A percentile compares a stretch with the other conserved stretches of the same genome.
These are phyloP conservation scores for Fusarium beomiforme DNA, from an alignment of 2,329 filamentous ascomycete genomes.

Conservation along the genomic window DNA sequence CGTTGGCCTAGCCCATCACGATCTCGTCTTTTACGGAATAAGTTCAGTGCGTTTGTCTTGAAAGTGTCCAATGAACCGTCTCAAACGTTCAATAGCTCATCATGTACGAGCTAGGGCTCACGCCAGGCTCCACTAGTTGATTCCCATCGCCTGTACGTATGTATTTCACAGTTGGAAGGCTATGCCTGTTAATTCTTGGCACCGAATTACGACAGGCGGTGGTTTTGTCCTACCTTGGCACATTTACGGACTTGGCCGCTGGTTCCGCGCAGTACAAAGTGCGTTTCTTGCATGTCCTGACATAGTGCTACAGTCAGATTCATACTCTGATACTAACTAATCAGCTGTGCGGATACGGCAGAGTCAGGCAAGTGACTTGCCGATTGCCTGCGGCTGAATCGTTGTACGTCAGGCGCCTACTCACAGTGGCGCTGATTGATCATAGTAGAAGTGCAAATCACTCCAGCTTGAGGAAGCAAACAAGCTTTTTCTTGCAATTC, in stretches of 20 bases:
- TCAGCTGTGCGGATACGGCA: no score
- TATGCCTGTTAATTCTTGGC: conserved; percentile 22
- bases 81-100: conserved; percentile 23
- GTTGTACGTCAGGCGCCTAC: conserved; percentile 10
- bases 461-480: conserved; percentile 1
- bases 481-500: conserved; percentile 10
- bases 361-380: not conserved
- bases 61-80: conserved; percentile 36
- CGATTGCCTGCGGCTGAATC: not conserved
- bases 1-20: not conserved
- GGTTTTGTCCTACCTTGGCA: conserved; percentile 13
- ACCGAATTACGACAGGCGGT: not conserved
- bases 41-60: conserved; percentile 9
- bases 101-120: conserved; percentile 12
- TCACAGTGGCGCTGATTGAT: not conserved
- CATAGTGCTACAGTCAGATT: not conserved
- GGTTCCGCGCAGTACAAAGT: conserved; percentile 6
- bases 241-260: conserved; percentile 28
- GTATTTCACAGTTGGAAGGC: conserved; percentile 22
- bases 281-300: not conserved
- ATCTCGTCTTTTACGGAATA: conserved; percentile 5
- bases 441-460: not conserved
- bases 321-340: not conserved
- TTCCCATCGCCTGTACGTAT: conserved; percentile 18
- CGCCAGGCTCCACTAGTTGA: conserved; percentile 32